Percentiles rank a stretch among this genome's conserved stretches.
Evolutionary conservation across 2,329 filamentous ascomycete species (phyloP).

Genomic region (Drechslerella stenobrocha): DNA sequence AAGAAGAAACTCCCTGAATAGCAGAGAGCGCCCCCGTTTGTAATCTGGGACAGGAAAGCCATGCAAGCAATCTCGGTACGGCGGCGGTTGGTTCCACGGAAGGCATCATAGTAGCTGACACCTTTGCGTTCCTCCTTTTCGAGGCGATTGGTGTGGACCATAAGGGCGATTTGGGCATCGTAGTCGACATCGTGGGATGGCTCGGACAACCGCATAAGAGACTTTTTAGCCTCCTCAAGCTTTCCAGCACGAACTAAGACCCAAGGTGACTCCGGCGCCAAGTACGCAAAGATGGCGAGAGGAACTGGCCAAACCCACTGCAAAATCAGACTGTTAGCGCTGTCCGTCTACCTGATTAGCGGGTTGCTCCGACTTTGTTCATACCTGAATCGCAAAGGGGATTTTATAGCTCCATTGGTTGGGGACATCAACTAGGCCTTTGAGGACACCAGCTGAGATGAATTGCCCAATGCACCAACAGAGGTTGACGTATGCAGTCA

Average conservation of each 20-base stretch:
- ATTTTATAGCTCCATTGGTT: conserved; percentile 56
- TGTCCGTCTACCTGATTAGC: conserved; percentile 66
- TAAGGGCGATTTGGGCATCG: conserved; percentile 86
- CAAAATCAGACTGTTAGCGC: conserved; percentile 66
- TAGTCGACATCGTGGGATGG: conserved; percentile 74
- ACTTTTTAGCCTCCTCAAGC: conserved; percentile 67
- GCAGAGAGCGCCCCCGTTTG: conserved; percentile 57
- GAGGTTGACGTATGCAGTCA: conserved; percentile 75
- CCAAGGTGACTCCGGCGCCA: conserved; percentile 70
- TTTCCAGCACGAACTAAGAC: conserved; percentile 70
- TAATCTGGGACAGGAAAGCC: conserved; percentile 58
- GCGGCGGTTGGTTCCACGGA: conserved; percentile 74
- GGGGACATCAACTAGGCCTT: conserved; percentile 55
- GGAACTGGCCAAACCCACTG: conserved; percentile 80
- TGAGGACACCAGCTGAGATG: conserved; percentile 57
- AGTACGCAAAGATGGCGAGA: conserved; percentile 65
- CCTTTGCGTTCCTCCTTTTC: conserved; percentile 64
- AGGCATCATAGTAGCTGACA: conserved; percentile 75
- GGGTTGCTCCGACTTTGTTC: conserved; percentile 24
- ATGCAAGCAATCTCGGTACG: conserved; percentile 72
- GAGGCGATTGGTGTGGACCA: conserved; percentile 82
- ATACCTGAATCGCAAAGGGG: conserved; percentile 54
- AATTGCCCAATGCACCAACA: conserved; percentile 65
- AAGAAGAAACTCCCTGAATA: conserved; percentile 60
- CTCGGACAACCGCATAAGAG: conserved; percentile 68